These are phyloP conservation scores for Globisporangium mamillatum DNA, from an alignment of 352 stramenopile genomes.

Conservation along the genomic window DNA sequence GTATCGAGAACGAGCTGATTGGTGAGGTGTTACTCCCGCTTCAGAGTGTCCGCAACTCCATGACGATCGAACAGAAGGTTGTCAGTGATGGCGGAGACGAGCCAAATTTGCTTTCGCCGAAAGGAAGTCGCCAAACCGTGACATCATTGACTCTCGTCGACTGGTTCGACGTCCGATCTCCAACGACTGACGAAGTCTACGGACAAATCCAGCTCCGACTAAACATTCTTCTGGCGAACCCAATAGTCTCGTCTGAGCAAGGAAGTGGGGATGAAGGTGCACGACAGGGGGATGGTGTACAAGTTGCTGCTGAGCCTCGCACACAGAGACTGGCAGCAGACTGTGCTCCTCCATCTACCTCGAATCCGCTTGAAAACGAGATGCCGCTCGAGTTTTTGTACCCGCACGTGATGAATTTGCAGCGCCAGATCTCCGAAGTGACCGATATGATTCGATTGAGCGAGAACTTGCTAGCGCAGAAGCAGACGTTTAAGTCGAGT, in stretches of 20 bases:
- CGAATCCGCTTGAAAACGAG: slow-evolving; percentile 52
- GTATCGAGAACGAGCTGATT: slow-evolving; percentile 68
- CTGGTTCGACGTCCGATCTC: slow-evolving; percentile 75
- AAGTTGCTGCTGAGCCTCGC: slow-evolving; percentile 10
- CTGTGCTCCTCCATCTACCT: slow-evolving; percentile 33
- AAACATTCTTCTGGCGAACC: slow-evolving; percentile 69
- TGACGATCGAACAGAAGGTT: slow-evolving; percentile 59
- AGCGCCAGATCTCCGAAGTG: slow-evolving; percentile 59
- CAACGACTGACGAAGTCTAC: slow-evolving; percentile 51
- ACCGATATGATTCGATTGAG: slow-evolving; percentile 66
- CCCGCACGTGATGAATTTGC: slow-evolving; percentile 66
- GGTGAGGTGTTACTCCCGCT: slow-evolving; percentile 72
- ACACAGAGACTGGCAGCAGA: slow-evolving; percentile 39
- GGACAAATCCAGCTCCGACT: slow-evolving; percentile 75
- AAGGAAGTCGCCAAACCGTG: slow-evolving; percentile 36
- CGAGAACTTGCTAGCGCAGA: slow-evolving; percentile 58
- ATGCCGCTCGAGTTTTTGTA: slow-evolving; percentile 73
- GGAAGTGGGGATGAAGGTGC: slow-evolving; percentile 20
- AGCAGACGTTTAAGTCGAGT: slow-evolving; percentile 85
- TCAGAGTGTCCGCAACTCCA: slow-evolving; percentile 59
- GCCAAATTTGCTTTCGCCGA: neutral
- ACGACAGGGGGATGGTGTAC: slow-evolving; percentile 14
- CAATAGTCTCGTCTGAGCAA: slow-evolving; percentile 13
- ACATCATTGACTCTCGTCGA: slow-evolving; percentile 69
- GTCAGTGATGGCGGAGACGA: slow-evolving; percentile 24